These are phyloP conservation scores for Verticillium isaacii DNA, from an alignment of 2,329 filamentous ascomycete species.

Conservation along the genomic window DNA sequence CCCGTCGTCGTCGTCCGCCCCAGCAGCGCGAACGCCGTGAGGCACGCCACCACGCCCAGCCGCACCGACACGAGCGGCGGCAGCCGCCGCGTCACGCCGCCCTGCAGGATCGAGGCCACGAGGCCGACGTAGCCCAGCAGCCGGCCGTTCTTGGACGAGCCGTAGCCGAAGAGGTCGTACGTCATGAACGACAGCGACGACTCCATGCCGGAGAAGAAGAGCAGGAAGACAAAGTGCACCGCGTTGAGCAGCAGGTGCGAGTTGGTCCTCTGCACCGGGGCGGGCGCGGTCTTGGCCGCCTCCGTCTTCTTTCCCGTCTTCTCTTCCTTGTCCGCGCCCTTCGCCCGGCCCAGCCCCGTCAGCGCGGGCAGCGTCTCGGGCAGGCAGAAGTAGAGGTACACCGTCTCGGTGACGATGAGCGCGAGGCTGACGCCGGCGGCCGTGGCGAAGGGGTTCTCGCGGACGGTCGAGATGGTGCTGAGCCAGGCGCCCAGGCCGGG, in stretches of 20 bases:
- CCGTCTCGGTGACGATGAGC: conserved; percentile 79
- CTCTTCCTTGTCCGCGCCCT: conserved; percentile 19
- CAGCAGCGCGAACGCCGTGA: conserved; percentile 76
- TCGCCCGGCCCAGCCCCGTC: conserved; percentile 25
- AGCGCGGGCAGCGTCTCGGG: conserved; percentile 78
- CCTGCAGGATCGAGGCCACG: conserved; percentile 87
- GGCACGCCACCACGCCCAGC: conserved; percentile 71
- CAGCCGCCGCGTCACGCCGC: conserved; percentile 80
- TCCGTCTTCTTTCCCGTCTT: conserved; percentile 20
- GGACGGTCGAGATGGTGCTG: conserved; percentile 70
- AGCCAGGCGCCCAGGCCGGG: conserved; percentile 87
- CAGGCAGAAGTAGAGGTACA: conserved; percentile 78
- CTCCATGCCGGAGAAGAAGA: conserved; percentile 98
- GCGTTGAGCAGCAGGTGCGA: conserved; percentile 77
- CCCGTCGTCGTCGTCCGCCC: conserved; percentile 61
- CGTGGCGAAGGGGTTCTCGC: conserved; percentile 88
- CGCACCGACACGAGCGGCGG: conserved; percentile 77
- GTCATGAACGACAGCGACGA: conserved; percentile 98
- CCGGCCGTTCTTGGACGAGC: conserved; percentile 73
- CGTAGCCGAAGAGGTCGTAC: conserved; percentile 85
- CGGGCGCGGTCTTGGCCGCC: conserved; percentile 3
- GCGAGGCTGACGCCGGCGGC: conserved; percentile 84
- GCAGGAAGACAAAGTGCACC: conserved; percentile 83
- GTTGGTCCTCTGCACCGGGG: conserved; percentile 60
- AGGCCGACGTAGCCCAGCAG: conserved; percentile 89